Conservation (phyloP, 2,329 filamentous ascomycete genomes). For the Curvularia verruculosa region DNA sequence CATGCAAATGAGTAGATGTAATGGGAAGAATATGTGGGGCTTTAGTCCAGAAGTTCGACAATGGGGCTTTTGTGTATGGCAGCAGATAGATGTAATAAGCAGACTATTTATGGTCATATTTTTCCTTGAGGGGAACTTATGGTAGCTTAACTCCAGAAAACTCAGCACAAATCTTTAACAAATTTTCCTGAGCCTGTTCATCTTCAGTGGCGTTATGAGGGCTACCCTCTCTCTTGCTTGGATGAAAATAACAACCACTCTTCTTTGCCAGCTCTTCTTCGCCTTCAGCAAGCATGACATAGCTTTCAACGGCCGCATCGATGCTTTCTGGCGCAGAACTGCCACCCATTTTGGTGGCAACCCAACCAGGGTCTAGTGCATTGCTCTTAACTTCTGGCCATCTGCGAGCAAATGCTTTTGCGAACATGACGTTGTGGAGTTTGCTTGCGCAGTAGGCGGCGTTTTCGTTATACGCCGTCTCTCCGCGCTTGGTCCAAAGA, state of each 20-base stretch:
- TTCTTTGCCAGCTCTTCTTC: slow-evolving; percentile 33
- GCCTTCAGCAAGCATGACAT: slow-evolving; percentile 57
- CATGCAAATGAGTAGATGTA: not conserved
- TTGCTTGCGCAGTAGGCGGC: slow-evolving; percentile 62
- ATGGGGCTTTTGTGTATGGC: not conserved
- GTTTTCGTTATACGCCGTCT: slow-evolving; percentile 42
- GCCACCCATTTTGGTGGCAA: slow-evolving; percentile 62
- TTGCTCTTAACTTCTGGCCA: slow-evolving; percentile 56
- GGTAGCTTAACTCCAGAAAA: slow-evolving; percentile 41
- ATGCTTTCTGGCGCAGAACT: slow-evolving; percentile 55
- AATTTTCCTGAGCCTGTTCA: slow-evolving; percentile 52
- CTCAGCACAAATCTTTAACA: slow-evolving; percentile 50
- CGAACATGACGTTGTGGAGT: slow-evolving; percentile 62
- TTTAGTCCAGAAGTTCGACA: not conserved
- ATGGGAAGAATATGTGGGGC: too few relatives aligned
- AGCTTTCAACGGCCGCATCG: slow-evolving; percentile 56
- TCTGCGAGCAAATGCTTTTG: slow-evolving; percentile 59
- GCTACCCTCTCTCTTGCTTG: slow-evolving; percentile 36
- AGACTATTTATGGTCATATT: not conserved
- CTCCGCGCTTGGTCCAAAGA: slow-evolving; percentile 47
- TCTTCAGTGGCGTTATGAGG: slow-evolving; percentile 44
- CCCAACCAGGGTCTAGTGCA: slow-evolving; percentile 61
- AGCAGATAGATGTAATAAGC: not conserved
- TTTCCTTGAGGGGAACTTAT: not conserved
- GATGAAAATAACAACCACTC: slow-evolving; percentile 51